Evolutionary conservation across 2,329 filamentous ascomycete species (phyloP).

Genomic region (Trichophyton schoenleinii): DNA sequence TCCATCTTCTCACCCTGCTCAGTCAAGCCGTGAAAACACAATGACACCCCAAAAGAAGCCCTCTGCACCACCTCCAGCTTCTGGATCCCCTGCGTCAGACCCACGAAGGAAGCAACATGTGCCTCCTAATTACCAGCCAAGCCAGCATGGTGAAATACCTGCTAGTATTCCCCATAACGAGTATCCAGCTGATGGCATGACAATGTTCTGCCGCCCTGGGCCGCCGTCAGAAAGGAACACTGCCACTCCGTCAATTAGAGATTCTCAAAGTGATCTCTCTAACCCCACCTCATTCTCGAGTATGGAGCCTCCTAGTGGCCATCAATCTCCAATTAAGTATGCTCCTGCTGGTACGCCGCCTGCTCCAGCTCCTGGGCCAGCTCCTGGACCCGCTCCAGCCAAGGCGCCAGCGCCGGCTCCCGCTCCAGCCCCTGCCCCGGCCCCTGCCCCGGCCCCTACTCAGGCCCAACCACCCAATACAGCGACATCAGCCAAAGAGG

Average conservation of each 20-base stretch:
- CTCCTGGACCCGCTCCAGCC: neutral
- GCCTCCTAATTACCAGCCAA: constrained; percentile 39
- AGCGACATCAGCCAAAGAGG: constrained; percentile 49
- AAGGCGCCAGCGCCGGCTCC: neutral
- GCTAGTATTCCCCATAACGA: constrained; percentile 70
- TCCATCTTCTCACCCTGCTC: constrained; percentile 38
- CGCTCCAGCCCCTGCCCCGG: constrained; percentile 2
- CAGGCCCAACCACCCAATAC: constrained; percentile 24
- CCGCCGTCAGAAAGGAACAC: constrained; percentile 59
- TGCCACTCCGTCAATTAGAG: constrained; percentile 65
- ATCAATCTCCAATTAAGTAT: constrained; percentile 59
- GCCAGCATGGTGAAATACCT: constrained; percentile 53
- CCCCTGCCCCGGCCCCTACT: constrained; percentile 22
- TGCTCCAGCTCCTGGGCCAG: neutral
- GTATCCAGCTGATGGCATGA: constrained; percentile 92
- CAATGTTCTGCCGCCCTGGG: constrained; percentile 79
- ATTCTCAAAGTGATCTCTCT: constrained; percentile 83
- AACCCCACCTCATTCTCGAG: constrained; percentile 82
- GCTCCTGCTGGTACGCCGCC: neutral
- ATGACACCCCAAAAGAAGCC: constrained; percentile 40
- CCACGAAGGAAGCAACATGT: constrained; percentile 27
- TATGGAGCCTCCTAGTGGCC: constrained; percentile 62
- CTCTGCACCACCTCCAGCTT: constrained; percentile 14
- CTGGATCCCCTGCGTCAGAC: constrained; percentile 5
- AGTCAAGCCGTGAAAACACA: constrained; percentile 40